Conservation (phyloP, 116 monocot species). For the Cymodocea nodosa region DNA sequence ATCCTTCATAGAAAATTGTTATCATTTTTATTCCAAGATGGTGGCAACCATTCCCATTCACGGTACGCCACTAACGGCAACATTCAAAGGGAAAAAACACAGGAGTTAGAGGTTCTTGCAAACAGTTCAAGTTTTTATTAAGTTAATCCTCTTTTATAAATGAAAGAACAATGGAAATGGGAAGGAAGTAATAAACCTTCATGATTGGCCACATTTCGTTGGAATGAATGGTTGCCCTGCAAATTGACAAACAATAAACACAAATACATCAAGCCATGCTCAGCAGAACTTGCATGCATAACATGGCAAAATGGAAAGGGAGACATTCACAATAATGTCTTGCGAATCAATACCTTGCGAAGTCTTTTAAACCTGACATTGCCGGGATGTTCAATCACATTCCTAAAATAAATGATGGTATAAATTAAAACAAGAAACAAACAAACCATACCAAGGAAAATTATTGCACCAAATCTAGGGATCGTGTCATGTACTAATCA, state of each 20-base stretch:
- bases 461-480: background rate
- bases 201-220: slow-evolving; percentile 66
- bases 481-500: no score
- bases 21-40: no score
- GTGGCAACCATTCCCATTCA: no score
- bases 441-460: background rate
- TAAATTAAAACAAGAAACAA: background rate
- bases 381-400: slow-evolving; percentile 74
- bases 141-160: background rate
- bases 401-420: slow-evolving; percentile 27
- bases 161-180: background rate
- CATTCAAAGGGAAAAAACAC: no score
- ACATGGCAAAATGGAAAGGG: no score
- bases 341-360: slow-evolving; percentile 38
- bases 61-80: no score
- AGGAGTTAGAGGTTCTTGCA: no score
- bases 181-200: slow-evolving; percentile 26
- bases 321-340: background rate
- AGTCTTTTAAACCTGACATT: slow-evolving; percentile 61
- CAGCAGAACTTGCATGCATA: no score
- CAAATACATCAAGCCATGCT: background rate
- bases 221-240: slow-evolving; percentile 73
- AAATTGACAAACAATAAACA: slow-evolving; percentile 3
- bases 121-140: no score
- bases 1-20: no score